A percentile compares a stretch with the other conserved stretches of the same genome.
Evolutionary conservation across 805 yeast genomes (phyloP).

Genomic region (Ogataea thermomethanolica): DNA sequence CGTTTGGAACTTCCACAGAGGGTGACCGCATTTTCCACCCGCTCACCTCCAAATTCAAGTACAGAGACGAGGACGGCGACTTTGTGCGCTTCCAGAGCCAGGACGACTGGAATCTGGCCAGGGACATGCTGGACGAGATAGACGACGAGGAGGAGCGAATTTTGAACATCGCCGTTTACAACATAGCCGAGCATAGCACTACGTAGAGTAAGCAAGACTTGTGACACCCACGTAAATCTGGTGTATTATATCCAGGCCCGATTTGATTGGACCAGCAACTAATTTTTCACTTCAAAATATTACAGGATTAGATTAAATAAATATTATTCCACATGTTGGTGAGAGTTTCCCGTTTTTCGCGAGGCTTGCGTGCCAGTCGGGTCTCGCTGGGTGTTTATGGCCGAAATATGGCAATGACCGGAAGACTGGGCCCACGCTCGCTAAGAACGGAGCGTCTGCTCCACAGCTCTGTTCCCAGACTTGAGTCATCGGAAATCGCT

Average conservation of each 20-base stretch:
- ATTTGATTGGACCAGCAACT: slow-evolving; percentile 6
- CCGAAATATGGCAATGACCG: no score
- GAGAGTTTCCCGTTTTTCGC: background rate
- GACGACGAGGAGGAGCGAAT: slow-evolving; percentile 41
- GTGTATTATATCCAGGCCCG: slow-evolving; percentile 5
- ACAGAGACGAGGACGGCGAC: slow-evolving; percentile 95
- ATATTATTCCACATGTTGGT: background rate
- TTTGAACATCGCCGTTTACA: slow-evolving; percentile 21
- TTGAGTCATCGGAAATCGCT: slow-evolving; percentile 23
- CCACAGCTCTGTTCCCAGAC: background rate
- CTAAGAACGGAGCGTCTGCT: background rate
- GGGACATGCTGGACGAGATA: slow-evolving; percentile 58
- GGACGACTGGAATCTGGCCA: slow-evolving; percentile 86
- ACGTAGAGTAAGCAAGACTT: no score
- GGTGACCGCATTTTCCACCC: slow-evolving; percentile 26
- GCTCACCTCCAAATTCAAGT: slow-evolving; percentile 53
- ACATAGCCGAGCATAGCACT: background rate
- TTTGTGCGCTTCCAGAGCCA: slow-evolving; percentile 78
- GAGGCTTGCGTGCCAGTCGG: background rate
- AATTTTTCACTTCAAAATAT: background rate
- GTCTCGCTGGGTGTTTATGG: background rate
- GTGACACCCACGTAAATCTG: background rate
- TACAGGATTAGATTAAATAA: slow-evolving; percentile 1
- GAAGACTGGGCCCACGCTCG: no score
- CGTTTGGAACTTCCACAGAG: slow-evolving; percentile 48